Evolutionary conservation across 1,284 basidiomycete species (phyloP), one percentile per base, ranked within the genome.

Genomic region (Ceratorhiza oryzae-sativae): DNA sequence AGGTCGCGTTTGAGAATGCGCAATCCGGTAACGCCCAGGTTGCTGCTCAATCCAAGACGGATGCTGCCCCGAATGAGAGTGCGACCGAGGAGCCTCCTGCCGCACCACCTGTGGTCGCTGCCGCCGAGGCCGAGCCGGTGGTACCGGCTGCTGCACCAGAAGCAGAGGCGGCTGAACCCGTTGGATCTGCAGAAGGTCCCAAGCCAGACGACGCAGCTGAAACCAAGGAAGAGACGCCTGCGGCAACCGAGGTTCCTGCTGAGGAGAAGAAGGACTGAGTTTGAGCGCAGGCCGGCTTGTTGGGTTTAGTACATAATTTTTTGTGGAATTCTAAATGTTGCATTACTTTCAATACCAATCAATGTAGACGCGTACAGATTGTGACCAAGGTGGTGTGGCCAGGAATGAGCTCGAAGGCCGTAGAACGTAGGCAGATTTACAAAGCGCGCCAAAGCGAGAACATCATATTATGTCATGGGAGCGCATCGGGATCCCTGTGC

Each of bases 1-100:
- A 96, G 86, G 83, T 83, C 42, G 90, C 87, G 61, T 98, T 98
- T 80, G 93, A 96, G 81, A 83, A 87, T 9, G 95, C 91, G 53
- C 93, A 93, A 83, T 86, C 84, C 78, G 85, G 80, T 77, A 97
- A 97, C 79, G 80, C 83, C 4, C 6, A 39, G 36, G 8, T 39
- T 39, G 81, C 81, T 23, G 77, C 85, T 9, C 74, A 81, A 48
- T 78, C 73, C 20, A 49, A 49, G 12, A 62, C 74, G 59, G 36
- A 39, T 39, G 70, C 71, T 41, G 75, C 72, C 46, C 73, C 65
- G n/a, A 53, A 59, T 25, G 75, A 72, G 53, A 51, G 73, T 36
- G 63, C 77, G n/a, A 3, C 6, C 8, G 56, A 48, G 48, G 20
- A n/a, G 5, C 20, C 48, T 8, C 20, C 48, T 18, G 25, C 48